Evolutionary conservation across 495 filamentous ascomycete genomes (phyloP), one percentile per base, ranked within the genome.

Genomic region (Aspergillus carlsbadensis): DNA sequence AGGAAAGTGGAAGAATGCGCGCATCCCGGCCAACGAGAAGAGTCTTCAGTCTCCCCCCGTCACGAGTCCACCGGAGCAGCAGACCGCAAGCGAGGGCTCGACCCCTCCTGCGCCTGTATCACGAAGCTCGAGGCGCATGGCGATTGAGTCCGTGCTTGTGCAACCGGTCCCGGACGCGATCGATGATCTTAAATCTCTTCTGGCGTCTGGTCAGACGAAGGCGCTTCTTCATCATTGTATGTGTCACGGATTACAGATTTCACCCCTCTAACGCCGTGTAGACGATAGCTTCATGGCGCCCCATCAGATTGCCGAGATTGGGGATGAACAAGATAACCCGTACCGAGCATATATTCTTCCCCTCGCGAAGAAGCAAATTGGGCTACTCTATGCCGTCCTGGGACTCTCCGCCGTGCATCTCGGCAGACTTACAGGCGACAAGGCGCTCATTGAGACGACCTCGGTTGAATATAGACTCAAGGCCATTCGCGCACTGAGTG

Each of bases 381-480:
- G 69, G 2, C 40, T 75, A 1, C 50, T 75, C 10, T 70, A 70
- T 50, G 65, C 72, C 1, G 62, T 75, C 10, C 64, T 75, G 6
- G 69, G 66, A 1, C 58, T 75, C 2, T 65, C 72, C 0, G 72
- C 70, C 33, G 71, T 66, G 17, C 72, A 75, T 56, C 44, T 72
- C 1, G 72, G 72, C 3, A 60, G 61, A 14, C 17, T 70, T 20
- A 68, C 57, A 4, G 58, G 44, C 4, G 59, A 75, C 35, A 36
- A 39, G 35, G 39, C 62, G 14, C 41, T 75, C 10, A 54, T 66
- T 44, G 67, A 72, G 45, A 60, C 63, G 1, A 59, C 64, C 2
- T 67, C 70, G 1, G 66, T 75, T 1, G 64, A 72, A 18, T 75
- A 70, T 48, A 65, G 70, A 34, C 52, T 70, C n/a, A 72, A 66